These are phyloP conservation scores for Globisporangium parvum DNA, from an alignment of 352 stramenopile genomes.

Conservation along the genomic window DNA sequence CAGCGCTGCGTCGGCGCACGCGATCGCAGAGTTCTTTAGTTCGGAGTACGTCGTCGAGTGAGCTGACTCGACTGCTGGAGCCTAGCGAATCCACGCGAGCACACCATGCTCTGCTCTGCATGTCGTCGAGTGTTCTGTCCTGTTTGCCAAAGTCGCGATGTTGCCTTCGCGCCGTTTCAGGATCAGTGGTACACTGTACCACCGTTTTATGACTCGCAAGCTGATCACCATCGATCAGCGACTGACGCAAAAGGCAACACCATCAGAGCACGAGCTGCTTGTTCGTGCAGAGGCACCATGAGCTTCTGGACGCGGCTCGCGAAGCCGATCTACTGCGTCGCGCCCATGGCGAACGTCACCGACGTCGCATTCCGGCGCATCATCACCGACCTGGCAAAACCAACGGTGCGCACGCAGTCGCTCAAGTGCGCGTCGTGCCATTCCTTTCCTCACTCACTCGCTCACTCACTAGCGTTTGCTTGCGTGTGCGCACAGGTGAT, in stretches of 20 bases:
- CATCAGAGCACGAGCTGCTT: not conserved
- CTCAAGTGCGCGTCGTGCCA: too few species aligned
- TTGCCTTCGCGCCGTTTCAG: too few species aligned
- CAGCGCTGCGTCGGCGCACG: conserved; percentile 42
- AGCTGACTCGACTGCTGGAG: too few species aligned
- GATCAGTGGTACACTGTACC: not conserved
- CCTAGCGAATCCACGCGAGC: too few species aligned
- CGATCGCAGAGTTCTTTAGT: conserved; percentile 69
- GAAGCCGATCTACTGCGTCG: conserved; percentile 75
- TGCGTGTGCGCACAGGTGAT: conserved; percentile 28
- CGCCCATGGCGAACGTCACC: conserved; percentile 83
- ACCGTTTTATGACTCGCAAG: conserved; percentile 1
- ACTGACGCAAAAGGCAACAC: too few species aligned
- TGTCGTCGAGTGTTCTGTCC: too few species aligned
- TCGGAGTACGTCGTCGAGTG: conserved; percentile 60
- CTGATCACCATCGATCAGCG: not conserved
- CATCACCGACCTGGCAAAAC: conserved; percentile 73
- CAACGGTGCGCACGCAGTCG: conserved; percentile 43
- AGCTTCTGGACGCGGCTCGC: conserved; percentile 63
- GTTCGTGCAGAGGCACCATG: not conserved
- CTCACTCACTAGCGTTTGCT: not conserved
- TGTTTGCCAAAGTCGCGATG: too few species aligned
- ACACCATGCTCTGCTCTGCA: too few species aligned
- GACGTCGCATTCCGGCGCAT: conserved; percentile 64
- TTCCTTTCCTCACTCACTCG: too few species aligned